A percentile compares a stretch with the other conserved stretches of the same genome.
phyloP scores from a whole-genome alignment of 495 filamentous ascomycete genomes.

The Symbiotaphrina buchneri region DNA sequence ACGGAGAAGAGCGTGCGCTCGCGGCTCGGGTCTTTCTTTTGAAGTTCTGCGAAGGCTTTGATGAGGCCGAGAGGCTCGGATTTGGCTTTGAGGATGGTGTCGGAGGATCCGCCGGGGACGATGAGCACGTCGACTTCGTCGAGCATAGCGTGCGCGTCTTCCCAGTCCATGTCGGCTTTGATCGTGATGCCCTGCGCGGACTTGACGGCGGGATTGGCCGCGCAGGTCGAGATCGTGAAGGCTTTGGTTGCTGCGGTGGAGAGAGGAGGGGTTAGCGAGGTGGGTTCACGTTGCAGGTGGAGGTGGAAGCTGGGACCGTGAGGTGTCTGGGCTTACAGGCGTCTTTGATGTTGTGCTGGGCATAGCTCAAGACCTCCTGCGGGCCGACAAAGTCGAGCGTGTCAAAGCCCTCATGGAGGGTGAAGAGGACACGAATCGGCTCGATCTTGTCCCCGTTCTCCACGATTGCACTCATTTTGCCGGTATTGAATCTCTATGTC shows the following conservation, averaged over 20 bases:
- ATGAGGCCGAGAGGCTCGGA: constrained; percentile 38
- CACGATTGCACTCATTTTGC: too few relatives aligned
- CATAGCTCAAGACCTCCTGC: constrained; percentile 34
- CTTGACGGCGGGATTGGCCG: constrained; percentile 8
- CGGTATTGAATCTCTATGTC: too few relatives aligned
- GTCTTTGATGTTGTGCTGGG: constrained; percentile 37
- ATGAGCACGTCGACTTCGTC: constrained; percentile 49
- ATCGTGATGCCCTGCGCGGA: constrained; percentile 19
- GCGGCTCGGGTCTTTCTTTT: constrained; percentile 38
- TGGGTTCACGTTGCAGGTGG: background rate
- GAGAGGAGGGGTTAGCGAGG: background rate
- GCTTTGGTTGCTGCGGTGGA: constrained; percentile 24
- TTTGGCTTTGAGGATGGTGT: constrained; percentile 29
- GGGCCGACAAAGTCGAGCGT: constrained; percentile 44
- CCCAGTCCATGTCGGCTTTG: constrained; percentile 24
- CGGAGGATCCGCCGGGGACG: constrained; percentile 36
- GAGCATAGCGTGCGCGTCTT: constrained; percentile 39
- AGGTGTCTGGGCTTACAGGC: constrained; percentile 21
- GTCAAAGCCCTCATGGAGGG: constrained; percentile 24
- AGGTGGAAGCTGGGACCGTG: background rate
- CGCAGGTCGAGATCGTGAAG: constrained; percentile 12
- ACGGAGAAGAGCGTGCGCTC: constrained; percentile 56
- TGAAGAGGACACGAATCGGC: constrained; percentile 30
- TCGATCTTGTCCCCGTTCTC: too few relatives aligned
- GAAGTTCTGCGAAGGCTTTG: constrained; percentile 41